These are phyloP conservation scores for Dictyostelium capitatum DNA, from an alignment of 78 protist species.

Conservation along the genomic window DNA sequence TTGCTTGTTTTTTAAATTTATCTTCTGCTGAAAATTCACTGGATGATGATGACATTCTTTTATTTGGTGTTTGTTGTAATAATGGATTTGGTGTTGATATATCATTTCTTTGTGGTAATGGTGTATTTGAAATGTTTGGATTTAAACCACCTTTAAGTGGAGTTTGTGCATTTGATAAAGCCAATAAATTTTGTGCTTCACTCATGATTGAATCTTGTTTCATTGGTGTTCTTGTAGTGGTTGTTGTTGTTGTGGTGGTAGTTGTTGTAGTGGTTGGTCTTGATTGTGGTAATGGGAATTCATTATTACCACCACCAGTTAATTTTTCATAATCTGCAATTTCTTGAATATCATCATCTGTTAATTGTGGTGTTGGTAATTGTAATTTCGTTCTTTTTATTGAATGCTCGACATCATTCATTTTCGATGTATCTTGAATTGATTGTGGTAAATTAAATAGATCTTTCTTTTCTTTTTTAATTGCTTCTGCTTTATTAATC, in stretches of 20 bases:
- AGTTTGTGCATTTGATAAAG: slow-evolving; percentile 71
- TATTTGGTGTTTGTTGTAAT: slow-evolving; percentile 50
- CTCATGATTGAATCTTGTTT: slow-evolving; percentile 65
- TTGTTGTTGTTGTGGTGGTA: not conserved
- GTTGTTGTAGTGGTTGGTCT: not conserved
- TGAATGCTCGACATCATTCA: slow-evolving; percentile 81
- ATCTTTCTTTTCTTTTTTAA: slow-evolving; percentile 65
- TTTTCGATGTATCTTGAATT: slow-evolving; percentile 63
- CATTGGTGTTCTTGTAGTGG: slow-evolving; percentile 57
- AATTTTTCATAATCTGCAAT: slow-evolving; percentile 77
- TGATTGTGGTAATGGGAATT: slow-evolving; percentile 10
- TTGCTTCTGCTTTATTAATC: slow-evolving; percentile 58
- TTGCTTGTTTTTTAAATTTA: not conserved
- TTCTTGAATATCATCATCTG: slow-evolving; percentile 91
- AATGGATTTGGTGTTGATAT: slow-evolving; percentile 63
- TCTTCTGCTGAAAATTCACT: slow-evolving; percentile 4
- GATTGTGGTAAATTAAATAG: slow-evolving; percentile 82
- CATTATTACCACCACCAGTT: slow-evolving; percentile 19
- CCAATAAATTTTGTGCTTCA: slow-evolving; percentile 68
- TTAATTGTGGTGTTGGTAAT: slow-evolving; percentile 91
- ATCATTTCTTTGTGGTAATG: not conserved
- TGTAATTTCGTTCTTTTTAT: slow-evolving; percentile 72
- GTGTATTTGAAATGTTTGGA: slow-evolving; percentile 65
- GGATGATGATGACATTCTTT: not conserved
- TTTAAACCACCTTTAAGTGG: slow-evolving; percentile 84